phyloP scores from a whole-genome alignment of 108 stramenopile genomes.

The Fragilaria crotonensis region DNA sequence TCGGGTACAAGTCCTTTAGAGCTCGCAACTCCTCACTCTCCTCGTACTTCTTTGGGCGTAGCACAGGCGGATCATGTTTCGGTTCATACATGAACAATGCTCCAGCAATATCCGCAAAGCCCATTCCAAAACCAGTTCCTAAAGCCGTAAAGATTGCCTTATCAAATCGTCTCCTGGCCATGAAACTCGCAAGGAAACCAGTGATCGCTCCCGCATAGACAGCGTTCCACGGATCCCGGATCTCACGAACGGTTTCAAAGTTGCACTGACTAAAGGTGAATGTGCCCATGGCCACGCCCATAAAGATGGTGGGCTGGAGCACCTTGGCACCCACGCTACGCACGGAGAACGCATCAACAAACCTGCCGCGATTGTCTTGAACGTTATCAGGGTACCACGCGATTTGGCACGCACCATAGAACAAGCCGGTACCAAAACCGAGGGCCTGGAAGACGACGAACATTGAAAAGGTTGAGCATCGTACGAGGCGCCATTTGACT shows the following conservation, averaged over 20 bases:
- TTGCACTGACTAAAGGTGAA: slow-evolving; percentile 9
- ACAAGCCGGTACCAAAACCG: slow-evolving; percentile 6
- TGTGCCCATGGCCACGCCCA: neutral
- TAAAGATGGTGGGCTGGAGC: slow-evolving; percentile 4
- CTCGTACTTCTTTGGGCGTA: slow-evolving; percentile 15
- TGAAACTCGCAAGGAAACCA: slow-evolving; percentile 22
- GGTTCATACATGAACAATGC: neutral
- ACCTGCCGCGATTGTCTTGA: neutral
- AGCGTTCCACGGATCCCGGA: slow-evolving; percentile 30
- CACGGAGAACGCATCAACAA: neutral
- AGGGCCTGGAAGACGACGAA: neutral
- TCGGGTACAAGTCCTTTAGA: slow-evolving; percentile 46
- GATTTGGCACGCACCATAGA: slow-evolving; percentile 9
- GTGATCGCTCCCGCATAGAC: slow-evolving; percentile 29
- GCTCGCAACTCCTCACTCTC: slow-evolving; percentile 27
- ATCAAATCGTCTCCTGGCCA: slow-evolving; percentile 35
- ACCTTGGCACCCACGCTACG: slow-evolving; percentile 1
- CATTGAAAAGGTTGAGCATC: neutral
- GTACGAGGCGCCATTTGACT: neutral
- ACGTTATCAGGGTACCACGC: slow-evolving; percentile 16
- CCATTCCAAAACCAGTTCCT: slow-evolving; percentile 33
- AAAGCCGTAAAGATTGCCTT: slow-evolving; percentile 22
- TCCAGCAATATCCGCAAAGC: slow-evolving; percentile 24
- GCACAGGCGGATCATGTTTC: slow-evolving; percentile 15
- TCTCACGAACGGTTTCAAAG: slow-evolving; percentile 4